Evolutionary conservation across 306 rosid genomes (phyloP).

Genomic region (Oxytropis ochrocephala): DNA sequence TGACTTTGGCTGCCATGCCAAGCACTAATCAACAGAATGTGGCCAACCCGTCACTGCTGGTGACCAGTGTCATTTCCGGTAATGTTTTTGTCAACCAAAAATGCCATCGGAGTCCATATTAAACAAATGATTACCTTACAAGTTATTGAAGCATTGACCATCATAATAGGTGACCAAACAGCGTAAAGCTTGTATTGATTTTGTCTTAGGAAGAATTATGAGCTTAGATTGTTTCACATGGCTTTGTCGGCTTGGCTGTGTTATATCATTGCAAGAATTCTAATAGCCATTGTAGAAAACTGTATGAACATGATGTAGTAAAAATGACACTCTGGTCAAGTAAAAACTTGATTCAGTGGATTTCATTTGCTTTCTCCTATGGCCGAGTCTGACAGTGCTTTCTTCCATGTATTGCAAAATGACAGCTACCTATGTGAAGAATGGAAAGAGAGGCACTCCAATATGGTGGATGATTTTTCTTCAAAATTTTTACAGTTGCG

Average conservation of each 20-base stretch:
- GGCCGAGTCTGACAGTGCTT: slow-evolving; percentile 10
- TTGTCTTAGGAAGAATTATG: background rate
- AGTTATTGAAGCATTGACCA: background rate
- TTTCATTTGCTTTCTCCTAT: background rate
- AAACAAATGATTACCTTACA: background rate
- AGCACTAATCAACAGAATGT: background rate
- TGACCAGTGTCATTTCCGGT: background rate
- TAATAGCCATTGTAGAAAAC: background rate
- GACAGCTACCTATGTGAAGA: slow-evolving; percentile 68
- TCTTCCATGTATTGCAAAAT: slow-evolving; percentile 5
- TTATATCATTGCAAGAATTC: slow-evolving; percentile 1
- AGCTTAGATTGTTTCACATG: background rate
- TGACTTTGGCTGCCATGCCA: background rate
- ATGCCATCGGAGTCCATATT: background rate
- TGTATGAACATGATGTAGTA: background rate
- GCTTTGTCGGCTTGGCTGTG: slow-evolving; percentile 11
- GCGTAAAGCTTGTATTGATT: background rate
- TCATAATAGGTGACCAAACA: background rate
- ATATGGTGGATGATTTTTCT: slow-evolving; percentile 36
- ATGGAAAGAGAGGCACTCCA: slow-evolving; percentile 59
- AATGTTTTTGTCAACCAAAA: background rate
- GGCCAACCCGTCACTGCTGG: background rate
- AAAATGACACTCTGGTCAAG: background rate
- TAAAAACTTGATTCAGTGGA: background rate
- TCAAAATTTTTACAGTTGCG: slow-evolving; percentile 43